These are phyloP conservation scores for Psilocybe cubensis DNA, from an alignment of 768 basidiomycete genomes.

Conservation along the genomic window DNA sequence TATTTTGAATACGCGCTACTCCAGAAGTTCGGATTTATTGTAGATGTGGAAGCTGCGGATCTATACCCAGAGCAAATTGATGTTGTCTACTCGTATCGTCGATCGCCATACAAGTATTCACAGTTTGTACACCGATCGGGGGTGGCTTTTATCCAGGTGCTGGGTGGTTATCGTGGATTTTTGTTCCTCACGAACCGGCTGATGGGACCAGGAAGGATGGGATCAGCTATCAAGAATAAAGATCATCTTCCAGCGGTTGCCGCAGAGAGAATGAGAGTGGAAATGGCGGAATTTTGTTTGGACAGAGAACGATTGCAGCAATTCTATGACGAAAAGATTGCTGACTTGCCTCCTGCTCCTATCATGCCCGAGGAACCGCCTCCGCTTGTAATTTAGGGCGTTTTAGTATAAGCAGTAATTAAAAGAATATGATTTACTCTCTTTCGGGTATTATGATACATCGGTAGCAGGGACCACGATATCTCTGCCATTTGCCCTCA, in stretches of 20 bases:
- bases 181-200: conserved; percentile 89
- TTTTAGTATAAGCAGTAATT: conserved; percentile 11
- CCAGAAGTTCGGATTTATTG: conserved; percentile 77
- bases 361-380: conserved; percentile 54
- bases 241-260: conserved; percentile 56
- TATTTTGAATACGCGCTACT: conserved; percentile 86
- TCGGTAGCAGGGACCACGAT: conserved; percentile 69
- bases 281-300: conserved; percentile 67
- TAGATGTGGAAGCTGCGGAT: conserved; percentile 79
- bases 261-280: conserved; percentile 64
- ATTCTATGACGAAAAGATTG: conserved; percentile 80
- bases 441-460: conserved; percentile 43
- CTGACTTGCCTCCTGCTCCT: conserved; percentile 44
- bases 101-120: conserved; percentile 74
- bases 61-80: conserved; percentile 83
- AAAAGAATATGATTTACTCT: conserved; percentile 14
- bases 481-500: conserved; percentile 73
- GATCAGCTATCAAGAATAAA: conserved; percentile 52
- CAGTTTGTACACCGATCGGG: conserved; percentile 94
- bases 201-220: conserved; percentile 72
- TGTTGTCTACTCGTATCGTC: conserved; percentile 89
- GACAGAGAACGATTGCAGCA: conserved; percentile 52
- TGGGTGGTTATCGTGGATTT: conserved; percentile 80
- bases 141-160: conserved; percentile 86
- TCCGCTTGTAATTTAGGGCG: conserved; percentile 45